A percentile compares a stretch with the other conserved stretches of the same genome.
phyloP scores from a whole-genome alignment of 768 basidiomycete species.

The Boletales sp. region DNA sequence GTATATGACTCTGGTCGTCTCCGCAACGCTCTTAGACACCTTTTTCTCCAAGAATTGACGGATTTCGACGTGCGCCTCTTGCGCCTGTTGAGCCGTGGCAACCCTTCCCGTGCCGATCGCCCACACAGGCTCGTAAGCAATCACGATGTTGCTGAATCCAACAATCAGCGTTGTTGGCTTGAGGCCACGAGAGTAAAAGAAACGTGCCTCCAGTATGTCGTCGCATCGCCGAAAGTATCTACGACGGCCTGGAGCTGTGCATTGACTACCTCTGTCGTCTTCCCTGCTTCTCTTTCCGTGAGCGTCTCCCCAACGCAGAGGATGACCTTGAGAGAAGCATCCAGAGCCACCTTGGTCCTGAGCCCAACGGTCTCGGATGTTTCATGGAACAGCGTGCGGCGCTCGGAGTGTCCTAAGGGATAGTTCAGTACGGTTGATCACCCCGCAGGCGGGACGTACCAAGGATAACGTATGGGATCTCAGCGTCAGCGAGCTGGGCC shows the following conservation, averaged over 20 bases:
- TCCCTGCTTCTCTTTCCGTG: constrained; percentile 72
- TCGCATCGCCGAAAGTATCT: constrained; percentile 46
- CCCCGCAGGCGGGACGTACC: constrained; percentile 42
- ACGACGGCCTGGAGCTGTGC: constrained; percentile 78
- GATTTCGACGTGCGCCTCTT: constrained; percentile 84
- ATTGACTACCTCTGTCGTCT: constrained; percentile 79
- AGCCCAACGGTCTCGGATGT: constrained; percentile 75
- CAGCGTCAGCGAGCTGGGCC: constrained; percentile 79
- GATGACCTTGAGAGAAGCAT: constrained; percentile 76
- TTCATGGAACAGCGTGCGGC: constrained; percentile 90
- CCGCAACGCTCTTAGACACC: constrained; percentile 68
- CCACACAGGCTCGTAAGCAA: constrained; percentile 98
- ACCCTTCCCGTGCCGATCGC: constrained; percentile 98
- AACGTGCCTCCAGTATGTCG: constrained; percentile 73
- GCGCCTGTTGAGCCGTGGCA: constrained; percentile 87
- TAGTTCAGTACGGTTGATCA: background rate
- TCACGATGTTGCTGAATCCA: constrained; percentile 69
- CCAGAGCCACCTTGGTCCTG: constrained; percentile 84
- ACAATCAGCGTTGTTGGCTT: background rate
- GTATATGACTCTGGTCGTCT: constrained; percentile 83
- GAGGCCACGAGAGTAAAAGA: background rate
- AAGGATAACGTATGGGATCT: constrained; percentile 87
- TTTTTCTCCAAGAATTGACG: constrained; percentile 65
- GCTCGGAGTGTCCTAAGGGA: constrained; percentile 87
- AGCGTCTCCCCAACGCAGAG: constrained; percentile 97